Percentiles rank a stretch among this genome's conserved stretches.
These are phyloP conservation scores for Akanthomyces dipterigenus DNA, from an alignment of 2,329 filamentous ascomycete species.

Conservation along the genomic window DNA sequence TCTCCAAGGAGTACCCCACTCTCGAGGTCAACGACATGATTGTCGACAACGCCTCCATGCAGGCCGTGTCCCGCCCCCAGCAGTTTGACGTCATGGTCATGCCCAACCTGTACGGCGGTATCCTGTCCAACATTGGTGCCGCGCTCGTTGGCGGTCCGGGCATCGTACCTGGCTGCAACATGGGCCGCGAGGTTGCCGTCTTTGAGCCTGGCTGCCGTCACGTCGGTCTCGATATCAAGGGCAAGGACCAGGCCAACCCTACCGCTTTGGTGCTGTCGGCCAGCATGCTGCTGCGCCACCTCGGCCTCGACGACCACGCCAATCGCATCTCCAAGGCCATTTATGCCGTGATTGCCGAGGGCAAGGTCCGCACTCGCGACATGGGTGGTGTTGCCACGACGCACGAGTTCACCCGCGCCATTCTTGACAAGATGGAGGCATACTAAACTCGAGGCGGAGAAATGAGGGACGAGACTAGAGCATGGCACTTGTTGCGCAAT, in stretches of 20 bases:
- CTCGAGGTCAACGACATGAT: conserved; percentile 99
- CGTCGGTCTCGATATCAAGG: conserved; percentile 98
- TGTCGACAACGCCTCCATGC: conserved; percentile 99
- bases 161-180: conserved; percentile 98
- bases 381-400: conserved; percentile 91
- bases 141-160: conserved; percentile 94
- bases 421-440: conserved; percentile 91
- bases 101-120: conserved; percentile 98
- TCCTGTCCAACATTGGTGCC: conserved; percentile 97
- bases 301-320: conserved; percentile 95
- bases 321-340: conserved; percentile 92
- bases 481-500: neutral
- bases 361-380: conserved; percentile 82
- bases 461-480: neutral
- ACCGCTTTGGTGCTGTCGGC: conserved; percentile 92
- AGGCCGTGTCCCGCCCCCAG: conserved; percentile 91
- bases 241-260: conserved; percentile 98
- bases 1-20: conserved; percentile 91
- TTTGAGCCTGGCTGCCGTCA: conserved; percentile 99
- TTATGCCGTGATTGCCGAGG: conserved; percentile 75
- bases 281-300: conserved; percentile 94
- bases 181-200: conserved; percentile 95
- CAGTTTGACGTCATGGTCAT: conserved; percentile 99
- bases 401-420: conserved; percentile 89
- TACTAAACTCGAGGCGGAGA: conserved; percentile 38